Conservation (phyloP, 1,284 basidiomycete genomes). For the Xerocomus tenax region DNA sequence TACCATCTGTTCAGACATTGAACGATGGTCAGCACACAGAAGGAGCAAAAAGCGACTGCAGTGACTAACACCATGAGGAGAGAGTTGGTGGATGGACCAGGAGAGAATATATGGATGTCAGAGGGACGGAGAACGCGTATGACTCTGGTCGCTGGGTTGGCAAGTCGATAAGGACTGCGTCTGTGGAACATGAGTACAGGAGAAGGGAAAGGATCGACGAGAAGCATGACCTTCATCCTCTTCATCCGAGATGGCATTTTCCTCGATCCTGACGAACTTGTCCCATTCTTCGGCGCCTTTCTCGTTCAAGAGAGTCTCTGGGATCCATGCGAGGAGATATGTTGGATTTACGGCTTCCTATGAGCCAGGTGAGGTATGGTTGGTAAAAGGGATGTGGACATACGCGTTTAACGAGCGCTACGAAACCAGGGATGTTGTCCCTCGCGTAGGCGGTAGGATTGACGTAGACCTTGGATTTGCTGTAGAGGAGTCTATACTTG, state of each 20-base stretch:
- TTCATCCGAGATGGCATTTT: constrained; percentile 47
- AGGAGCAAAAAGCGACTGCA: constrained; percentile 3
- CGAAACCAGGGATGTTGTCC: constrained; percentile 91
- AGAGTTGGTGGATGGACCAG: constrained; percentile 77
- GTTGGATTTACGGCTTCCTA: constrained; percentile 66
- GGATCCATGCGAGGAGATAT: constrained; percentile 79
- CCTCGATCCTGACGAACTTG: constrained; percentile 77
- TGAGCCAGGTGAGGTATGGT: constrained; percentile 9
- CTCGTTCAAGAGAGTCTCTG: constrained; percentile 69
- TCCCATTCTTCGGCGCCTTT: constrained; percentile 72
- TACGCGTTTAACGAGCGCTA: constrained; percentile 77
- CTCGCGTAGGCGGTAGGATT: constrained; percentile 86
- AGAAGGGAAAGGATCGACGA: background rate
- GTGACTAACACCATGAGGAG: constrained; percentile 75
- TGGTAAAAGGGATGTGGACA: constrained; percentile 23
- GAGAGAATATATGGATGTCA: constrained; percentile 85
- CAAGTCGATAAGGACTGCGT: constrained; percentile 70
- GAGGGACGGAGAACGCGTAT: constrained; percentile 89
- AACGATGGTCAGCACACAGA: background rate
- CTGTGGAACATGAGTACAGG: constrained; percentile 31
- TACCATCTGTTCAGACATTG: constrained; percentile 47
- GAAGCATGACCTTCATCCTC: constrained; percentile 58
- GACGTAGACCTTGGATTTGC: constrained; percentile 87
- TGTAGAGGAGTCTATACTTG: constrained; percentile 70
- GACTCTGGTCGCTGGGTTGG: constrained; percentile 73